phyloP scores from a whole-genome alignment of 306 rosid species.

The Ormosia emarginata region DNA sequence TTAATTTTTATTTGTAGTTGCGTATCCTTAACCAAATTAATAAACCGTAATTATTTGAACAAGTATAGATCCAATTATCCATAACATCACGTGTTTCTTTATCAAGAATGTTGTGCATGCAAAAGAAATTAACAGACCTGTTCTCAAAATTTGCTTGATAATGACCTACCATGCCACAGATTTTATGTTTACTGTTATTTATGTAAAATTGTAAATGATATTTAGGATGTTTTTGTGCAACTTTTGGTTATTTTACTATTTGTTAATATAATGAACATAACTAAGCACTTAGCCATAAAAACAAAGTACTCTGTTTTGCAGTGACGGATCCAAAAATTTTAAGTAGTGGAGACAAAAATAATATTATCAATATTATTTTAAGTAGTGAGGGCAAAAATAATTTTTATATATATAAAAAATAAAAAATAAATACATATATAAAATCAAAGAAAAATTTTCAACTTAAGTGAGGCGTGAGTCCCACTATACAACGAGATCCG shows the following conservation, averaged over 20 bases:
- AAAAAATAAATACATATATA: too few relatives aligned
- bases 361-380: too few relatives aligned
- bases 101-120: neutral
- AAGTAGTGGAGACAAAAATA: too few relatives aligned
- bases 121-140: neutral
- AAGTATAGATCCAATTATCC: neutral
- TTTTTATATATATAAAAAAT: too few relatives aligned
- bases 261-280: neutral
- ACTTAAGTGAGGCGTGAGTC: too few relatives aligned
- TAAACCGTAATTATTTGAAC: neutral
- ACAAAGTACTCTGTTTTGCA: neutral
- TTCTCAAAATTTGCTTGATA: neutral
- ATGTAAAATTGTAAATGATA: neutral
- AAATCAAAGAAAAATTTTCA: too few relatives aligned
- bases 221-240: neutral
- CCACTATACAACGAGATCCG: too few relatives aligned
- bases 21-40: neutral
- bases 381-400: too few relatives aligned
- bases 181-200: neutral
- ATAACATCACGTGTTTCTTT: neutral
- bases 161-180: neutral
- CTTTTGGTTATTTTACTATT: neutral
- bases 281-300: neutral
- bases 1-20: neutral
- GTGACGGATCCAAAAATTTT: too few relatives aligned